Evolutionary conservation across 306 rosid species (phyloP).

Genomic region (Herpetospermum pedunculosum): DNA sequence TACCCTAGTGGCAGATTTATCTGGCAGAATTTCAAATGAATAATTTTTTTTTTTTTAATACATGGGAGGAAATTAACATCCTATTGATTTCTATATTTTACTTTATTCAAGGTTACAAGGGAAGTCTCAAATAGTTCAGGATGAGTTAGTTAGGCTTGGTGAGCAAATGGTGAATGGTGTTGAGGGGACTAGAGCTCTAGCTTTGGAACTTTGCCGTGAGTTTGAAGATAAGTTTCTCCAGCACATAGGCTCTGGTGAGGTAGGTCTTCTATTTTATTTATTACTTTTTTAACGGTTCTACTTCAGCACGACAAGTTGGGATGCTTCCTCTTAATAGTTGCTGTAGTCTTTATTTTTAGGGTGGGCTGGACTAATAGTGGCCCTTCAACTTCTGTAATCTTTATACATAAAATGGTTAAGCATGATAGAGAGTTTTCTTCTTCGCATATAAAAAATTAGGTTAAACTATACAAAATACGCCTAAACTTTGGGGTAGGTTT

Average conservation of each 20-base stretch:
- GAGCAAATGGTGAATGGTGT: slow-evolving; percentile 79
- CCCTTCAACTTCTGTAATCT: neutral
- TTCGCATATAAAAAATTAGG: neutral
- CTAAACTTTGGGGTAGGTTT: no score
- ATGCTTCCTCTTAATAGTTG: neutral
- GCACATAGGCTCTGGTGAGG: slow-evolving; percentile 89
- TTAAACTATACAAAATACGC: no score
- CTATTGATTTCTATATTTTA: slow-evolving; percentile 1
- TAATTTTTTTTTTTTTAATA: neutral
- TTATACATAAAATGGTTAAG: neutral
- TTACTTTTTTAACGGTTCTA: neutral
- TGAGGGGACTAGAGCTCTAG: slow-evolving; percentile 94
- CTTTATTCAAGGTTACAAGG: slow-evolving; percentile 73
- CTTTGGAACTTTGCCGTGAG: slow-evolving; percentile 98
- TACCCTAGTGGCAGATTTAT: neutral
- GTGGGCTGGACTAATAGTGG: neutral
- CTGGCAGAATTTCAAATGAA: neutral
- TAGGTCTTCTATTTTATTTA: slow-evolving; percentile 24
- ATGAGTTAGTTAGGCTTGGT: slow-evolving; percentile 92
- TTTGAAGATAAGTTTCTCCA: slow-evolving; percentile 94
- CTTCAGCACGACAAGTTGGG: neutral
- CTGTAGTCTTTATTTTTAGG: neutral
- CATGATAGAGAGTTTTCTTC: neutral
- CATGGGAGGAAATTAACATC: neutral
- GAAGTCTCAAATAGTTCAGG: slow-evolving; percentile 85